Percentiles rank a stretch among this genome's conserved stretches.
Conservation (phyloP, 306 rosid species). For the Malus sieversii region DNA sequence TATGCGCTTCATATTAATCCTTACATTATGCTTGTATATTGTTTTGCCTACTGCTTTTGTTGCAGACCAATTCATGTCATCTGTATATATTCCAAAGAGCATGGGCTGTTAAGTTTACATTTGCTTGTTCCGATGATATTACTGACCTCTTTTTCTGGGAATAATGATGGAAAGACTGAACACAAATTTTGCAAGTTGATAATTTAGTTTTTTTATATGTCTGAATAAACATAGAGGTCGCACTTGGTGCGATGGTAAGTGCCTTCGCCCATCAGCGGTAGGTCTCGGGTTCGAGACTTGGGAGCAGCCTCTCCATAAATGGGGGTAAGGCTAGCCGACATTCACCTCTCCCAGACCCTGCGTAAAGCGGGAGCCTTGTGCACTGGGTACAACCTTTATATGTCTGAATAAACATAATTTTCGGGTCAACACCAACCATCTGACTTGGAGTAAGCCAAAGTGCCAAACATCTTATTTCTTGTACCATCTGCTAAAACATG, state of each 20-base stretch:
- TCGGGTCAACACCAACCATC: background rate
- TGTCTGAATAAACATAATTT: background rate
- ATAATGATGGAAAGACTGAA: background rate
- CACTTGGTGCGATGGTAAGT: no score
- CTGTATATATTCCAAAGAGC: background rate
- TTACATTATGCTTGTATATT: background rate
- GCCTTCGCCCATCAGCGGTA: no score
- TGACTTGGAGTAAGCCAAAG: background rate
- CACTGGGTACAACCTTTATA: background rate
- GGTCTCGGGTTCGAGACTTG: no score
- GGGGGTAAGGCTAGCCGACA: no score
- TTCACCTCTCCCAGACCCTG: no score
- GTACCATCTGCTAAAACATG: background rate
- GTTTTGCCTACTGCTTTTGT: background rate
- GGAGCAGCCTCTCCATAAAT: no score
- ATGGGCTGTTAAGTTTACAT: background rate
- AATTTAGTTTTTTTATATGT: background rate
- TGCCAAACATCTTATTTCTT: background rate
- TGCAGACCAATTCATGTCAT: background rate
- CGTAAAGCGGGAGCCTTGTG: no score
- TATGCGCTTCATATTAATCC: slow-evolving; percentile 12
- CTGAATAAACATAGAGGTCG: background rate
- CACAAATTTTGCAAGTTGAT: background rate
- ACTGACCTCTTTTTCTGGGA: background rate
- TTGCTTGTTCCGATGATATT: background rate